A percentile compares a stretch with the other conserved stretches of the same genome.
Evolutionary conservation across 495 filamentous ascomycete genomes (phyloP).

Genomic region (Evernia prunastri): DNA sequence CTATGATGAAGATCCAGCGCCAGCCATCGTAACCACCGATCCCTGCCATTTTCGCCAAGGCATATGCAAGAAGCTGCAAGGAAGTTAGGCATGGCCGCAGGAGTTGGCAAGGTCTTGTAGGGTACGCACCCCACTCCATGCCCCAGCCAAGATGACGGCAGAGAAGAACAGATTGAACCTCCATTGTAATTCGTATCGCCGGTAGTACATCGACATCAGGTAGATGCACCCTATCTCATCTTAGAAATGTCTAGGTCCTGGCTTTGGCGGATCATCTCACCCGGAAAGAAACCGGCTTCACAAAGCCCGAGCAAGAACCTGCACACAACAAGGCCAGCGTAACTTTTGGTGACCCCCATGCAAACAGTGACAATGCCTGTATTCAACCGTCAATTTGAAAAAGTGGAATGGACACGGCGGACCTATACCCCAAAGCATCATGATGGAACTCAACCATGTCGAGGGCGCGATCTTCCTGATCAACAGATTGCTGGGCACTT

Average conservation of each 20-base stretch:
- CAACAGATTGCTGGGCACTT: slow-evolving; percentile 60
- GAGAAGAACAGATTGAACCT: slow-evolving; percentile 55
- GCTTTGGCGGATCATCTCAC: slow-evolving; percentile 27
- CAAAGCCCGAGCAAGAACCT: slow-evolving; percentile 54
- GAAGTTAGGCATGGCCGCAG: slow-evolving; percentile 8
- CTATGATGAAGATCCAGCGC: slow-evolving; percentile 67
- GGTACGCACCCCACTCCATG: slow-evolving; percentile 49
- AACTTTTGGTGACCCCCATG: slow-evolving; percentile 51
- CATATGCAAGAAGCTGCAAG: slow-evolving; percentile 52
- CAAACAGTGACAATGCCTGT: slow-evolving; percentile 46
- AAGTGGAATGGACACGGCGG: background rate
- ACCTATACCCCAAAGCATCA: slow-evolving; percentile 47
- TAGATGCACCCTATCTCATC: slow-evolving; percentile 37
- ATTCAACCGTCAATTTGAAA: background rate
- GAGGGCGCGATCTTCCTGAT: slow-evolving; percentile 59
- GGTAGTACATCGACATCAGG: slow-evolving; percentile 57
- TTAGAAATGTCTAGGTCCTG: background rate
- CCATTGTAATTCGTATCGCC: slow-evolving; percentile 53
- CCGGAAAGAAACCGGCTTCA: slow-evolving; percentile 54
- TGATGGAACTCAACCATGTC: slow-evolving; percentile 48
- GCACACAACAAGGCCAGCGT: slow-evolving; percentile 49
- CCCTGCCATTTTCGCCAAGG: slow-evolving; percentile 49
- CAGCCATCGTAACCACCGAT: slow-evolving; percentile 42
- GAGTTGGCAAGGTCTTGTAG: background rate
- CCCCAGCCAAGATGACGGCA: slow-evolving; percentile 51